phyloP scores from a whole-genome alignment of 768 basidiomycete species.

The Psilocybe cubensis region DNA sequence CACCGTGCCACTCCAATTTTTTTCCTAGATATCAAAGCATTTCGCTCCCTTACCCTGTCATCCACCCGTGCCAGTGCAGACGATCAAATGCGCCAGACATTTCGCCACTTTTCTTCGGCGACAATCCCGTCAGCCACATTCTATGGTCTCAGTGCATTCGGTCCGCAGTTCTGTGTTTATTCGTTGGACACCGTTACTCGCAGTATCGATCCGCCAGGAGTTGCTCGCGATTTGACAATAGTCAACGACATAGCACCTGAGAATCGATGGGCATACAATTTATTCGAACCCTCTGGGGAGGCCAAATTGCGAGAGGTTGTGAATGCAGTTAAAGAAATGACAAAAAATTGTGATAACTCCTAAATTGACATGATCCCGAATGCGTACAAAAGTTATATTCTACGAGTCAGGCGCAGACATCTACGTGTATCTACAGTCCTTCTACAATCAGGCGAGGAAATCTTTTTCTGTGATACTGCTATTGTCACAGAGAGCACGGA shows the following conservation, averaged over 20 bases:
- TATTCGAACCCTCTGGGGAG: no score
- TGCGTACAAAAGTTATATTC: no score
- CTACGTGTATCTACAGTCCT: not conserved
- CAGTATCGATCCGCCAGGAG: constrained; percentile 14
- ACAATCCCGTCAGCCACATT: constrained; percentile 16
- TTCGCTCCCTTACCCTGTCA: constrained; percentile 5
- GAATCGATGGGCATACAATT: constrained; percentile 18
- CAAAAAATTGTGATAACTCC: no score
- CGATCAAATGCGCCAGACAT: constrained; percentile 20
- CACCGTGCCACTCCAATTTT: constrained; percentile 14
- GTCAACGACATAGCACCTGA: constrained; percentile 22
- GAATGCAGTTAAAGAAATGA: no score
- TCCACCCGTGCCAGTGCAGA: constrained; percentile 18
- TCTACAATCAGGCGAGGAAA: constrained; percentile 1
- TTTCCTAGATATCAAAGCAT: constrained; percentile 21
- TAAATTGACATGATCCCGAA: no score
- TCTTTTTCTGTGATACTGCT: constrained; percentile 29
- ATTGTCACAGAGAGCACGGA: constrained; percentile 58
- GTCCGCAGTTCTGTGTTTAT: constrained; percentile 22
- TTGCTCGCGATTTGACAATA: constrained; percentile 15
- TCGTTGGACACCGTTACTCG: constrained; percentile 11
- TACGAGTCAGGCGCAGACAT: not conserved
- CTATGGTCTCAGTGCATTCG: constrained; percentile 22
- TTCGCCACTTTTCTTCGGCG: constrained; percentile 12
- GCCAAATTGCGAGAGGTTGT: no score